Percentiles rank a stretch among this genome's conserved stretches.
phyloP scores from a whole-genome alignment of 176 grass and related monocot species.

The Ampelocalamus luodianensis region DNA sequence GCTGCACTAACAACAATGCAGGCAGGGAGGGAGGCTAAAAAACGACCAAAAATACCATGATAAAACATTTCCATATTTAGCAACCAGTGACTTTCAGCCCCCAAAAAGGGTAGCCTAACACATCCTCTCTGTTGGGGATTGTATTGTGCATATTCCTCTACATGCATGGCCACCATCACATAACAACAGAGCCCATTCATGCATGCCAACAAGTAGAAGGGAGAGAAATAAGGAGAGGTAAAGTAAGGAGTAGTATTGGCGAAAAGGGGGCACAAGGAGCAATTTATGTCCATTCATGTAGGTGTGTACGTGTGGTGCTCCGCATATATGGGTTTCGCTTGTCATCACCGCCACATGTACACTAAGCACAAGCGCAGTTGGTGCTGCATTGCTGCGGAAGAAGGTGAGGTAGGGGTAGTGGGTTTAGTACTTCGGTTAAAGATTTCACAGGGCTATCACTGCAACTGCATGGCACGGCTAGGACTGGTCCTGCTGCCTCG shows the following conservation, averaged over 20 bases:
- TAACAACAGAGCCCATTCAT: not conserved
- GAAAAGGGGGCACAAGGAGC: conserved; percentile 20
- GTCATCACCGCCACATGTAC: not conserved
- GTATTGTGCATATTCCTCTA: not conserved
- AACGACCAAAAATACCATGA: conserved; percentile 13
- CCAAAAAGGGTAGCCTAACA: not conserved
- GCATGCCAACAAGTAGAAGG: not conserved
- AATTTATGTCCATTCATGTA: conserved; percentile 18
- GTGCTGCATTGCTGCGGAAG: not conserved
- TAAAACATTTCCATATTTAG: conserved; percentile 18
- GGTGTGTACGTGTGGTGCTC: not conserved
- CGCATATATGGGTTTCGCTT: too few relatives aligned
- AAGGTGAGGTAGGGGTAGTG: not conserved
- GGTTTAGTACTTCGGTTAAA: conserved; percentile 33
- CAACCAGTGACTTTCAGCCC: not conserved
- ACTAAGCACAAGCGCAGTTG: not conserved
- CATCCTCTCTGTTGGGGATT: not conserved
- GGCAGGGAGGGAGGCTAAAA: not conserved
- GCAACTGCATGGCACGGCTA: not conserved
- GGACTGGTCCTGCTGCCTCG: not conserved
- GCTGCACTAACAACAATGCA: not conserved
- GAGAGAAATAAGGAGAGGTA: not conserved
- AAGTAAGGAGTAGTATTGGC: not conserved
- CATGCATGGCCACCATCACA: not conserved
- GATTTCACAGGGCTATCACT: conserved; percentile 11